Percentiles rank a stretch among this genome's conserved stretches.
Evolutionary conservation across 768 basidiomycete species (phyloP).

Genomic region (Amanita subjunquillea): DNA sequence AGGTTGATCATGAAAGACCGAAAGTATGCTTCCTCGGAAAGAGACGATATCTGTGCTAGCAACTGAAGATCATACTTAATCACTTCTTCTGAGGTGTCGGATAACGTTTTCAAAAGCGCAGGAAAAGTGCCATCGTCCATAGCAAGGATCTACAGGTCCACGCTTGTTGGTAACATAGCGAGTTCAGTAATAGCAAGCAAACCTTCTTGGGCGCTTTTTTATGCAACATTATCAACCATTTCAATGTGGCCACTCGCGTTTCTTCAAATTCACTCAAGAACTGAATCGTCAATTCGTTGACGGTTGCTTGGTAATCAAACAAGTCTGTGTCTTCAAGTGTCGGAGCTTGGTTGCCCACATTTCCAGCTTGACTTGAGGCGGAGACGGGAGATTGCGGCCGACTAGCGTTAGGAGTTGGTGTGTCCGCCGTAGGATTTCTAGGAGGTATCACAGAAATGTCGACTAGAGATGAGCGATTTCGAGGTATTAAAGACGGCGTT

Average conservation of each 20-base stretch:
- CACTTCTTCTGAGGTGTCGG: slow-evolving; percentile 95
- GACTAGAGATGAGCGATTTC: slow-evolving; percentile 13
- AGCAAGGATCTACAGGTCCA: slow-evolving; percentile 62
- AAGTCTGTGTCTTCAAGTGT: slow-evolving; percentile 49
- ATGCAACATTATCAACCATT: slow-evolving; percentile 98
- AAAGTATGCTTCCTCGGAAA: slow-evolving; percentile 93
- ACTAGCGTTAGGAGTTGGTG: slow-evolving; percentile 27
- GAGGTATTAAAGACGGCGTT: not conserved
- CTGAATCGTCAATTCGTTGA: slow-evolving; percentile 86
- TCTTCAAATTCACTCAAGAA: slow-evolving; percentile 96
- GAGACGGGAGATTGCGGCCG: slow-evolving; percentile 59
- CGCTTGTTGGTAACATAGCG: not conserved
- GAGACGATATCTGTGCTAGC: slow-evolving; percentile 92
- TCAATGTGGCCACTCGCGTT: slow-evolving; percentile 88
- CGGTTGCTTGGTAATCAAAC: slow-evolving; percentile 89
- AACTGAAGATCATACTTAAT: slow-evolving; percentile 95
- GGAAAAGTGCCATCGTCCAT: slow-evolving; percentile 98
- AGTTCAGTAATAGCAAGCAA: slow-evolving; percentile 6
- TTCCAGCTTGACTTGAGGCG: slow-evolving; percentile 28
- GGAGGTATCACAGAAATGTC: slow-evolving; percentile 29
- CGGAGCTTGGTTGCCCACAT: slow-evolving; percentile 19
- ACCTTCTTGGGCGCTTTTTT: slow-evolving; percentile 97
- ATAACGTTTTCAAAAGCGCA: slow-evolving; percentile 87
- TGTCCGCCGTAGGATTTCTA: slow-evolving; percentile 18
- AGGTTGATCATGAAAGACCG: slow-evolving; percentile 93